Conservation (phyloP, 495 filamentous ascomycete genomes). For the Rostrohypoxylon terebratum region DNA sequence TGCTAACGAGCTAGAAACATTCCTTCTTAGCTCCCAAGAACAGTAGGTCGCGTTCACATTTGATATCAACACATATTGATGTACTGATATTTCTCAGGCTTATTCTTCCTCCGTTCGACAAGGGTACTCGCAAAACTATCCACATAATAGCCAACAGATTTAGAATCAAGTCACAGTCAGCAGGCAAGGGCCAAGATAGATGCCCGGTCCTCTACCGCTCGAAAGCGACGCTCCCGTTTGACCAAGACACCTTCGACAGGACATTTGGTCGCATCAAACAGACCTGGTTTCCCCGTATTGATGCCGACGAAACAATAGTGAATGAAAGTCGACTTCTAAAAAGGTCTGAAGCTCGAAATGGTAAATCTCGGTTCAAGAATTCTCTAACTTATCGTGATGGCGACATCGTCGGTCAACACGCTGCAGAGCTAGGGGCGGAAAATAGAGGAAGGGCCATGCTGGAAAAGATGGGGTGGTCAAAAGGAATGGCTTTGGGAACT, state of each 20-base stretch:
- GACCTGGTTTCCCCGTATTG: constrained; percentile 61
- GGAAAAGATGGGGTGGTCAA: constrained; percentile 97
- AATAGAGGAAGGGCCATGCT: constrained; percentile 90
- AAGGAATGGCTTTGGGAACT: constrained; percentile 86
- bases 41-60: constrained; percentile 63
- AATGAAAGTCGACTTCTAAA: constrained; percentile 38
- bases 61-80: neutral
- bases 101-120: constrained; percentile 85
- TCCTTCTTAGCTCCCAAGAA: constrained; percentile 71
- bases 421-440: constrained; percentile 83
- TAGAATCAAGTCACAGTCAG: constrained; percentile 84
- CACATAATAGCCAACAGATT: constrained; percentile 79
- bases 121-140: constrained; percentile 75
- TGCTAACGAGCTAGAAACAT: constrained; percentile 74
- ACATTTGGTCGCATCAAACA: constrained; percentile 57
- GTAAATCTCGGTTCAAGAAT: constrained; percentile 46
- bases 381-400: constrained; percentile 79
- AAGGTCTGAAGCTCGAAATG: constrained; percentile 27
- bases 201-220: constrained; percentile 85
- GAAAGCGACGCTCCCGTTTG: constrained; percentile 66
- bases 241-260: constrained; percentile 59
- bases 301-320: constrained; percentile 55
- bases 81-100: constrained; percentile 64
- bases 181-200: constrained; percentile 76
- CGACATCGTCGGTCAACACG: constrained; percentile 87